Conservation (phyloP, 164 flowering plant genomes). For the Brasenia schreberi region DNA sequence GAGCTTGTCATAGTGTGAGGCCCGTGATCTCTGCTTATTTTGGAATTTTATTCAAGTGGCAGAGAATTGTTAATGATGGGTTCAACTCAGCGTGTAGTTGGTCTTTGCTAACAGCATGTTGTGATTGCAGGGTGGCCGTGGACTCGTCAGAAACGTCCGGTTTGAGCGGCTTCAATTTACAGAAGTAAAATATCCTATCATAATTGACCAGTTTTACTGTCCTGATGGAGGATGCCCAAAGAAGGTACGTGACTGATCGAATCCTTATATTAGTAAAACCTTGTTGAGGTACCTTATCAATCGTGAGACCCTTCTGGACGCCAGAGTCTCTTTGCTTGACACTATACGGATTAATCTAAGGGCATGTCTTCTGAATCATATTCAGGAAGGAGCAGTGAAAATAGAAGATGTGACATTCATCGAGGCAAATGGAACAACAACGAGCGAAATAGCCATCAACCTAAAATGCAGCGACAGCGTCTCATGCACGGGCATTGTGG, state of each 20-base stretch:
- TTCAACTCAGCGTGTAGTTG: too few species aligned
- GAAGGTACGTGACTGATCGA: not conserved
- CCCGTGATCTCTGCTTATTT: too few species aligned
- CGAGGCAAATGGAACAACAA: not conserved
- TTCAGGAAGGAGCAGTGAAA: not conserved
- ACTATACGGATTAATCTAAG: too few species aligned
- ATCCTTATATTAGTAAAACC: not conserved
- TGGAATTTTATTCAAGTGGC: too few species aligned
- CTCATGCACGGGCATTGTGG: conserved; percentile 1
- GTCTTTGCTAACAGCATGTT: too few species aligned
- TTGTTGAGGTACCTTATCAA: not conserved
- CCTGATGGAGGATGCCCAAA: not conserved
- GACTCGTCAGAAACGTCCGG: not conserved
- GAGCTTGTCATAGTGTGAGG: too few species aligned
- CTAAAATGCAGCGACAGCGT: conserved; percentile 4
- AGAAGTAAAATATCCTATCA: not conserved
- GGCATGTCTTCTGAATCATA: not conserved
- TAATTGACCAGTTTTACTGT: conserved; percentile 1
- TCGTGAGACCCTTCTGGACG: not conserved
- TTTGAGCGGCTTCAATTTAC: not conserved
- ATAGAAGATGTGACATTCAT: not conserved
- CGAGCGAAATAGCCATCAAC: conserved; percentile 1
- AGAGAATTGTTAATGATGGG: too few species aligned
- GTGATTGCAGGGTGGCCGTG: not conserved
- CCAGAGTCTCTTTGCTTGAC: not conserved